Conservation (phyloP, 805 yeast species). For the Starmerella powellii region DNA sequence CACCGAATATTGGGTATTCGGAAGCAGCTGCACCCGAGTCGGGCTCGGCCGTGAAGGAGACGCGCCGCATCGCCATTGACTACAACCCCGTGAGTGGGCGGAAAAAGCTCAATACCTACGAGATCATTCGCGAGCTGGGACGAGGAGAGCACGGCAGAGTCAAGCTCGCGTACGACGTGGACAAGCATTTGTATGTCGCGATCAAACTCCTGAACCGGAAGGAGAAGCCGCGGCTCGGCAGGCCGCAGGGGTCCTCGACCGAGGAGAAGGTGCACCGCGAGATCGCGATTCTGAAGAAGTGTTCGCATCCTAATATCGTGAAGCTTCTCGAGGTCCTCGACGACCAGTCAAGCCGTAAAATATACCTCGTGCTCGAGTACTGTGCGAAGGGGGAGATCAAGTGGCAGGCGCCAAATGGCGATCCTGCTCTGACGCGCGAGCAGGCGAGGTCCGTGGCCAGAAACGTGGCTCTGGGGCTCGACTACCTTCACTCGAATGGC, state of each 20-base stretch:
- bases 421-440: slow-evolving; percentile 55
- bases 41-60: slow-evolving; percentile 56
- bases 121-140: slow-evolving; percentile 76
- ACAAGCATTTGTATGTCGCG: slow-evolving; percentile 56
- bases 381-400: slow-evolving; percentile 80
- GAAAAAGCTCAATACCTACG: slow-evolving; percentile 78
- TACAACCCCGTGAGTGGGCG: slow-evolving; percentile 70
- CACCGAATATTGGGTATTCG: background rate
- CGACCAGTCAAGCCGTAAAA: slow-evolving; percentile 69
- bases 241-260: slow-evolving; percentile 35
- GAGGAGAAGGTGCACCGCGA: slow-evolving; percentile 74
- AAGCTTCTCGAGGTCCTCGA: slow-evolving; percentile 76
- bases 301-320: slow-evolving; percentile 88
- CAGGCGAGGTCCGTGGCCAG: slow-evolving; percentile 63
- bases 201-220: slow-evolving; percentile 82
- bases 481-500: slow-evolving; percentile 74
- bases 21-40: background rate
- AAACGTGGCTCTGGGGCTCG: slow-evolving; percentile 78
- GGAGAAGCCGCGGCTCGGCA: slow-evolving; percentile 42
- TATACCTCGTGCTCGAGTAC: slow-evolving; percentile 81
- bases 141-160: slow-evolving; percentile 99
- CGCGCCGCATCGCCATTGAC: slow-evolving; percentile 64
- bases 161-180: slow-evolving; percentile 68
- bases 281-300: slow-evolving; percentile 84
- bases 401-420: slow-evolving; percentile 52